Evolutionary conservation across 1,139 yeast genomes (phyloP).

Genomic region (Geotrichum aggregatum): DNA sequence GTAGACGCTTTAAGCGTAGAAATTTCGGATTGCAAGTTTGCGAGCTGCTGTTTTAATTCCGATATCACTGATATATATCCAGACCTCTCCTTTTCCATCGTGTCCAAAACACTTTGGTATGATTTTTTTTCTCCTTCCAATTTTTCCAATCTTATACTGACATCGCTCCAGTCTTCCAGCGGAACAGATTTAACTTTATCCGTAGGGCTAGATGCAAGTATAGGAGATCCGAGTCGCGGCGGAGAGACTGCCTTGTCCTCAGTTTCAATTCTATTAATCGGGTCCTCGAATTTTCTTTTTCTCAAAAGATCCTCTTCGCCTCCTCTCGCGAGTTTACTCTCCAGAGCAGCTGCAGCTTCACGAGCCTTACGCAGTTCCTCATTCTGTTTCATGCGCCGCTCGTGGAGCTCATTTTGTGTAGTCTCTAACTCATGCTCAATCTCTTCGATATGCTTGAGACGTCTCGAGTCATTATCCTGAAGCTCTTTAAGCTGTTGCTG

Average conservation of each 20-base stretch:
- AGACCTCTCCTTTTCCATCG: conserved; percentile 17
- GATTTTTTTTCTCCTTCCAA: conserved; percentile 14
- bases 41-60: conserved; percentile 14
- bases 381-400: conserved; percentile 16
- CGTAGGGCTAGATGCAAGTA: conserved; percentile 4
- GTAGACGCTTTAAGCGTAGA: conserved; percentile 7
- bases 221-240: conserved; percentile 9
- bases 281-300: neutral
- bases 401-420: conserved; percentile 18
- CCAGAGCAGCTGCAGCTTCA: conserved; percentile 11
- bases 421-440: conserved; percentile 23
- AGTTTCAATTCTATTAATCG: neutral
- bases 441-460: conserved; percentile 21
- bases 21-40: conserved; percentile 12
- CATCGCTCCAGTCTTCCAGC: conserved; percentile 14
- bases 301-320: neutral
- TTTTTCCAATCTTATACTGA: conserved; percentile 9
- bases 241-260: neutral
- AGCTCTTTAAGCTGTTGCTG: conserved; percentile 20
- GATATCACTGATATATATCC: conserved; percentile 11
- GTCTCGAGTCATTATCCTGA: conserved; percentile 19
- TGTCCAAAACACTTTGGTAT: conserved; percentile 12
- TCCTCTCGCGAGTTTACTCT: neutral
- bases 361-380: conserved; percentile 19
- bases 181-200: neutral